Percentiles rank a stretch among this genome's conserved stretches.
Conservation (phyloP, 208 protist species). For the Crithidia expoeki region DNA sequence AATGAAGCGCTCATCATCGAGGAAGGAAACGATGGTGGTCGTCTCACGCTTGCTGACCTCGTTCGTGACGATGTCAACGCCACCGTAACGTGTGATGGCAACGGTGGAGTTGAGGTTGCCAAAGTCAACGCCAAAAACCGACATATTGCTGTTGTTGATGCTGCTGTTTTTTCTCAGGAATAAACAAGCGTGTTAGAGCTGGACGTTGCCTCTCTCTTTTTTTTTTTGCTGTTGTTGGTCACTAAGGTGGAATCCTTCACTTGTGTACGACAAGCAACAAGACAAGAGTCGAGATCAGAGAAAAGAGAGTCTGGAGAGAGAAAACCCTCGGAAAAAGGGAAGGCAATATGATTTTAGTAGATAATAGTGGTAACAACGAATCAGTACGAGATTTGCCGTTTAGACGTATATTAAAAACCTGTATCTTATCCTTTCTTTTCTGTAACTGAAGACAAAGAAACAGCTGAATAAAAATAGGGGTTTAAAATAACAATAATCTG, state of each 20-base stretch:
- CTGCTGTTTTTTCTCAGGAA: too few relatives aligned
- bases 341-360: background rate
- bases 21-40: slow-evolving; percentile 90
- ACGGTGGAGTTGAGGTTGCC: slow-evolving; percentile 90
- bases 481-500: background rate
- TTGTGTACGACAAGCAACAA: background rate
- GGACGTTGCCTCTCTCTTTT: background rate
- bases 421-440: background rate
- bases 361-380: background rate
- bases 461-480: background rate
- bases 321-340: background rate
- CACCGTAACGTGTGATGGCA: slow-evolving; percentile 83
- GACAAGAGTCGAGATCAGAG: slow-evolving; percentile 4
- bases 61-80: slow-evolving; percentile 92
- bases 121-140: slow-evolving; percentile 93
- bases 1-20: slow-evolving; percentile 88
- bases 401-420: background rate
- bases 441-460: background rate
- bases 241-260: background rate
- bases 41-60: slow-evolving; percentile 91
- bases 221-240: slow-evolving; percentile 16
- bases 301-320: slow-evolving; percentile 9
- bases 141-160: slow-evolving; percentile 55
- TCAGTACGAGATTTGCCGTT: background rate
- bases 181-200: background rate